Evolutionary conservation across 108 stramenopile genomes (phyloP).

Genomic region (Conticribra guillardii): DNA sequence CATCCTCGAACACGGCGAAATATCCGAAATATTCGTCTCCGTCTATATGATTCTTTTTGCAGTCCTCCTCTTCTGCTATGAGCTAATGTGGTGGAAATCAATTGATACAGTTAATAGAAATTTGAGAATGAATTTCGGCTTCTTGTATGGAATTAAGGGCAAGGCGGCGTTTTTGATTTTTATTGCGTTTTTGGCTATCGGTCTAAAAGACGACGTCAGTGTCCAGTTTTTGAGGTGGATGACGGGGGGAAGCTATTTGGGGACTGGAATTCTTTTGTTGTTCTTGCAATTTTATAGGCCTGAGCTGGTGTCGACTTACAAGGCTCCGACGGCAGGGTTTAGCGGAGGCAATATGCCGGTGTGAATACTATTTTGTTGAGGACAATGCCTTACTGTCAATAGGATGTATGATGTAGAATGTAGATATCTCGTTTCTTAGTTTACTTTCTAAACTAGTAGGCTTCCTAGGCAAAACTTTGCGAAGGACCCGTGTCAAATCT

Average conservation of each 20-base stretch:
- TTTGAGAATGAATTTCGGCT: slow-evolving; percentile 87
- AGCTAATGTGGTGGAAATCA: slow-evolving; percentile 86
- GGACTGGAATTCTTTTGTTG: slow-evolving; percentile 60
- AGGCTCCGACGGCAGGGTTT: slow-evolving; percentile 74
- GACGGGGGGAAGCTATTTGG: slow-evolving; percentile 66
- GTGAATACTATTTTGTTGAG: too few relatives aligned
- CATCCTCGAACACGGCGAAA: slow-evolving; percentile 56
- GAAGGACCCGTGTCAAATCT: too few relatives aligned
- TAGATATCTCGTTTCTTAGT: too few relatives aligned
- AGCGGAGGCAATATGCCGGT: too few relatives aligned
- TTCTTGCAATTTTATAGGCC: slow-evolving; percentile 65
- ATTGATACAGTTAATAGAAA: slow-evolving; percentile 64
- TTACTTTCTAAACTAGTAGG: too few relatives aligned
- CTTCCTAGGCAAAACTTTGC: too few relatives aligned
- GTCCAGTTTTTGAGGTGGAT: slow-evolving; percentile 58
- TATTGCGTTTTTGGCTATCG: slow-evolving; percentile 85
- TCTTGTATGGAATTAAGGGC: slow-evolving; percentile 85
- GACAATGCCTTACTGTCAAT: too few relatives aligned
- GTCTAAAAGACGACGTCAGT: slow-evolving; percentile 58
- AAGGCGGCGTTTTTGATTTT: slow-evolving; percentile 85
- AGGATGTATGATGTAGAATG: too few relatives aligned
- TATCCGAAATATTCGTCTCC: slow-evolving; percentile 76
- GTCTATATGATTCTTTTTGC: slow-evolving; percentile 88
- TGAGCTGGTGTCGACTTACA: slow-evolving; percentile 56
- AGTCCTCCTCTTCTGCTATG: slow-evolving; percentile 75